Evolutionary conservation across 441 rosid species (phyloP), one percentile per base, ranked within the genome.

Genomic region (Hypseocharis bilobata): DNA sequence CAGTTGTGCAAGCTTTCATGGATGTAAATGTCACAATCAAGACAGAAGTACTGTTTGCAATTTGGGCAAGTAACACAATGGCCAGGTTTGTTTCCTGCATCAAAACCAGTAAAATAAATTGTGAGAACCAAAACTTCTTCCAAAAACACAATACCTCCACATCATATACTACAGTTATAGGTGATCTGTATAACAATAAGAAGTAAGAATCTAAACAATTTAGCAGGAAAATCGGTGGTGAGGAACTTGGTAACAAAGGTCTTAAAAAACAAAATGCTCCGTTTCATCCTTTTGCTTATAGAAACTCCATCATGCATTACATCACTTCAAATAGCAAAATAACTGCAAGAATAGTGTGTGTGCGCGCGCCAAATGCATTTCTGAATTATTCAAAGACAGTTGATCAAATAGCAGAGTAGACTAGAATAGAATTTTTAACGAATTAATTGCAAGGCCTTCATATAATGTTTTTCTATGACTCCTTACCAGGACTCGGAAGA

Each of bases 1-100:
- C 98, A 90, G 69, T 88, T 90, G 76, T 90, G 96, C 82, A 92
- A 74, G 78, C 97, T 92, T 77, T 87, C 97, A 47, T 87, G 98
- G 54, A 92, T 83, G 57, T 92, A 92, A 65, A 92, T 92, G 74
- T 90, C 98, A 49, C 96, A 90, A 51, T 92, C 97, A 56, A 90
- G 82, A 80, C 97, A 92, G 77, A 92, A 90, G 64, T 72, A 73
- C 47, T 82, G 79, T 57, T 83, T 80, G 80, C 97, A 92, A 45
- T 80, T 92, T 6, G 85, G 82, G 66, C 98, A 92, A 20, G 75
- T 60, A 70, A 87, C 92, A 19, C 74, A 77, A 27, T 80, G 78
- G 19, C 75, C 68, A 3, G 69, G 73, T 66, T 83, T 92, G 65
- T 73, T 88, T 71, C 96, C 96, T 89, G 83, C 64, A 54, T 26